Conservation (phyloP, 306 rosid genomes). For the Crataegus laevigata region DNA sequence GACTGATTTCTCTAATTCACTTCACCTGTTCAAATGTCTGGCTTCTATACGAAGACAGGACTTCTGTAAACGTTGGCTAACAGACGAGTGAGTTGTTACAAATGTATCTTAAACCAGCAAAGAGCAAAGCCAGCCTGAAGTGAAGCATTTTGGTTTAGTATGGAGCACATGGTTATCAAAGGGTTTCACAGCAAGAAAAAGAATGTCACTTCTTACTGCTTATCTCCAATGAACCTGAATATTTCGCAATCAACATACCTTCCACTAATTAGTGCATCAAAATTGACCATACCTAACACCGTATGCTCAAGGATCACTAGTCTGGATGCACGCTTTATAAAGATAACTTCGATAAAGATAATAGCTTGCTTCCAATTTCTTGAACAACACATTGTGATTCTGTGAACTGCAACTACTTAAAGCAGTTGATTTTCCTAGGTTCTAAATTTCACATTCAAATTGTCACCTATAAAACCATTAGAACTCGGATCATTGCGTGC, state of each 20-base stretch:
- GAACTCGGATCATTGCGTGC: neutral
- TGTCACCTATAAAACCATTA: neutral
- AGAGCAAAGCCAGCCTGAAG: neutral
- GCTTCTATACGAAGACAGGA: neutral
- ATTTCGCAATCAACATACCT: neutral
- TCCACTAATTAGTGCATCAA: neutral
- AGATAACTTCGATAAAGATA: neutral
- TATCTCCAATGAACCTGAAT: neutral
- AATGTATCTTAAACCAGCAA: neutral
- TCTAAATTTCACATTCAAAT: neutral
- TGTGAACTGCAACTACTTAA: neutral
- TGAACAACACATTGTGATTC: neutral
- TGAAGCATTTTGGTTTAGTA: neutral
- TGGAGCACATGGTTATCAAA: neutral
- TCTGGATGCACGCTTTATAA: no score
- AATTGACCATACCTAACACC: neutral
- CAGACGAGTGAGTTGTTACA: neutral
- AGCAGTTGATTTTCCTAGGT: neutral
- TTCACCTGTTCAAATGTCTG: neutral
- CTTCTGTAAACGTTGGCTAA: neutral
- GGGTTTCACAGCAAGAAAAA: neutral
- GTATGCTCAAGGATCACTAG: neutral
- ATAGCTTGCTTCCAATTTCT: neutral
- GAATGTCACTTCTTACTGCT: neutral
- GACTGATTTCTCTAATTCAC: neutral